phyloP scores from a whole-genome alignment of 2,329 filamentous ascomycete genomes.

The Fonsecaea erecta region DNA sequence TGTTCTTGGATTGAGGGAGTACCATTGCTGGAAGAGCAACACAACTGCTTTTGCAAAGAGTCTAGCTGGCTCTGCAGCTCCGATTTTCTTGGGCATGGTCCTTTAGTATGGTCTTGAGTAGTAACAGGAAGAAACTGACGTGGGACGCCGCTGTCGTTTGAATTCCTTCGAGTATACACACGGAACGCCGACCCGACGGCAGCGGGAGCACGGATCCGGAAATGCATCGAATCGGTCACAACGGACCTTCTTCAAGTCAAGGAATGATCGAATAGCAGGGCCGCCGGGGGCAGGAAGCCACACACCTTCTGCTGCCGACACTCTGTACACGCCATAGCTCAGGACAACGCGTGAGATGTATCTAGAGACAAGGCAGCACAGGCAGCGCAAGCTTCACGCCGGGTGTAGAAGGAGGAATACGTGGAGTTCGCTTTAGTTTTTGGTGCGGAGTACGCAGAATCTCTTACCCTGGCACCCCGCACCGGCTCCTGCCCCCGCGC shows the following conservation, averaged over 20 bases:
- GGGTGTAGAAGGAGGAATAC: background rate
- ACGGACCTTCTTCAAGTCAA: background rate
- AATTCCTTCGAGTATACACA: constrained; percentile 7
- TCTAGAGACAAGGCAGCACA: background rate
- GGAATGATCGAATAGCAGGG: background rate
- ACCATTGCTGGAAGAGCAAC: background rate
- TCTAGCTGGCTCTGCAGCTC: constrained; percentile 16
- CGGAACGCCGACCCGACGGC: constrained; percentile 5
- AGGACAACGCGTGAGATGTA: background rate
- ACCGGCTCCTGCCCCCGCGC: too few species aligned
- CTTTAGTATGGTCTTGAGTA: background rate
- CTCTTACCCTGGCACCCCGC: too few species aligned
- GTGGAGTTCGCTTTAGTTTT: too few species aligned
- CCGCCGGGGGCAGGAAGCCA: constrained; percentile 13
- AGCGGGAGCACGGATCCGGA: constrained; percentile 15
- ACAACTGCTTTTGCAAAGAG: constrained; percentile 7
- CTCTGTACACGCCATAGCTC: constrained; percentile 63
- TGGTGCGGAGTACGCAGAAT: too few species aligned
- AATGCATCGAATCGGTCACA: constrained; percentile 6
- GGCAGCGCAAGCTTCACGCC: background rate
- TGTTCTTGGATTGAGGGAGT: background rate
- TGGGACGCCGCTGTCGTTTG: constrained; percentile 3
- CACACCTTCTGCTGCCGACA: constrained; percentile 70
- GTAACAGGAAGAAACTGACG: background rate
- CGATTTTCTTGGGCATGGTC: background rate